These are phyloP conservation scores for Lenwebbia sp. DNA, from an alignment of 345 rosid species.

Conservation along the genomic window DNA sequence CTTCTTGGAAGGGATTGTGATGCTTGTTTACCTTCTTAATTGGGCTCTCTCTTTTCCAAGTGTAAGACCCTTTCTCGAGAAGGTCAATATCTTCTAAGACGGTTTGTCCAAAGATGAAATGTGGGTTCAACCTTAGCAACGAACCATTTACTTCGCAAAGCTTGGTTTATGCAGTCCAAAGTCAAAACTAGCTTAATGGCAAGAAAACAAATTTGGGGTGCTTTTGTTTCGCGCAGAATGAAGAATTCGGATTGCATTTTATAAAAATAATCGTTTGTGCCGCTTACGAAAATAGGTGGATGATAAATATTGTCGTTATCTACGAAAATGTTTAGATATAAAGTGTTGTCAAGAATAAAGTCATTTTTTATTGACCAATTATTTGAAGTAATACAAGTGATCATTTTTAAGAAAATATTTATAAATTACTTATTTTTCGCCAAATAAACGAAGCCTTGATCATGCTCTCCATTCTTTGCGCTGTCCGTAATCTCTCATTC, in stretches of 20 bases:
- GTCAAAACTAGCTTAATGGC: background rate
- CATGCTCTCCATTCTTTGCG: background rate
- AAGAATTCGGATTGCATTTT: too few species aligned
- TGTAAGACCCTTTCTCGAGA: background rate
- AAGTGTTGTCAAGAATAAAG: too few species aligned
- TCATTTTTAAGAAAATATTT: too few species aligned
- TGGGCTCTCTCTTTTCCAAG: background rate
- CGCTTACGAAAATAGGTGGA: too few species aligned
- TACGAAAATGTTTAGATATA: too few species aligned
- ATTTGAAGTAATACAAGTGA: too few species aligned
- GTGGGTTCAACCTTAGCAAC: background rate
- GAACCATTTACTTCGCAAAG: background rate
- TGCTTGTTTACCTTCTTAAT: background rate
- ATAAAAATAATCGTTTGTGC: too few species aligned
- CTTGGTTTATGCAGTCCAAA: background rate
- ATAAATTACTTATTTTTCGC: too few species aligned
- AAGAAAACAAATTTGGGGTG: background rate
- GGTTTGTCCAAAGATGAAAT: background rate
- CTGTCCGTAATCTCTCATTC: background rate
- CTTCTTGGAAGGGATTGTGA: background rate
- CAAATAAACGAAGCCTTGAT: too few species aligned
- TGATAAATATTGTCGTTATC: too few species aligned
- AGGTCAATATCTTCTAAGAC: background rate
- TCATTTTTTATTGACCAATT: too few species aligned
- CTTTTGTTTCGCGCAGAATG: too few species aligned